Evolutionary conservation across 345 rosid species (phyloP).

Genomic region (Garcia nutans): DNA sequence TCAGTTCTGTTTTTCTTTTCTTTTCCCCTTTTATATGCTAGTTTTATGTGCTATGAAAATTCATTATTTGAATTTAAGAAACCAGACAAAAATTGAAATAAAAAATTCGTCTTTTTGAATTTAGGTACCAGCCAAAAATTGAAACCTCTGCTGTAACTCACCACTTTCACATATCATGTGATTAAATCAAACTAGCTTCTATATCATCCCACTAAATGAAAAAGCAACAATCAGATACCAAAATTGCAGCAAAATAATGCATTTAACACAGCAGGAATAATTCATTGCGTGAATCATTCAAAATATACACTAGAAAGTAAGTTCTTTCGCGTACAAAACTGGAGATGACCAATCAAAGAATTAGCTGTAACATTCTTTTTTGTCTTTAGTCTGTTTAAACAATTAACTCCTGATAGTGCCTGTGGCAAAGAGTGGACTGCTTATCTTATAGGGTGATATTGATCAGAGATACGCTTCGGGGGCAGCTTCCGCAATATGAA

Average conservation of each 20-base stretch:
- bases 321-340: neutral
- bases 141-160: neutral
- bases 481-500: slow-evolving; percentile 78
- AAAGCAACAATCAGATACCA: neutral
- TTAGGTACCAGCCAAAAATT: neutral
- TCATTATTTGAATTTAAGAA: too few relatives aligned
- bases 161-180: neutral
- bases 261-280: neutral
- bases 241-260: neutral
- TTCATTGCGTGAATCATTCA: neutral
- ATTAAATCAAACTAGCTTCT: neutral
- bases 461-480: slow-evolving; percentile 66
- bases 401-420: neutral
- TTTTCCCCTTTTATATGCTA: neutral
- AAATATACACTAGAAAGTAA: neutral
- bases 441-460: slow-evolving; percentile 66
- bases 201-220: neutral
- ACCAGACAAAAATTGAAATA: neutral
- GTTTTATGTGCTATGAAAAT: too few relatives aligned
- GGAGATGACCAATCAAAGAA: neutral
- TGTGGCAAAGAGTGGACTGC: neutral
- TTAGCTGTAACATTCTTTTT: too few relatives aligned
- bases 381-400: neutral
- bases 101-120: too few relatives aligned
- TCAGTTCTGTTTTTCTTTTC: neutral